Evolutionary conservation across 352 stramenopile species (phyloP).

Genomic region (Blastocystis hominis): DNA sequence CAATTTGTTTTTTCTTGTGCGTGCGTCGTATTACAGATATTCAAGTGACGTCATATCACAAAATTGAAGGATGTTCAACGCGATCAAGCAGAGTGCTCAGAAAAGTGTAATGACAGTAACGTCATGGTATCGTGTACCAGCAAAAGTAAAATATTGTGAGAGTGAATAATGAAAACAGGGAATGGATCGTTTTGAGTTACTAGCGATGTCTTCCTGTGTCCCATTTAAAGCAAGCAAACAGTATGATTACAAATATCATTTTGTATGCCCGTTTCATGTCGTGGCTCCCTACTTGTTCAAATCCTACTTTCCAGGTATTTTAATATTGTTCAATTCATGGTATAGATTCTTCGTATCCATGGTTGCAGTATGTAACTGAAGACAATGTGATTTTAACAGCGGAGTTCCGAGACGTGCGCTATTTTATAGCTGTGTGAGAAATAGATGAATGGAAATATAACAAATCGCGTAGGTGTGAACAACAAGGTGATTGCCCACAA

Average conservation of each 20-base stretch:
- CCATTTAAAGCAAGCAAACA: constrained; percentile 1
- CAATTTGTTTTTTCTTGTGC: not conserved
- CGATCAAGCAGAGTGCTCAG: not conserved
- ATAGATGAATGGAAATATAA: constrained; percentile 18
- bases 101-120: constrained; percentile 50
- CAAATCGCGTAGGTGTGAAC: constrained; percentile 49
- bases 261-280: constrained; percentile 51
- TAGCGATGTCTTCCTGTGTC: constrained; percentile 53
- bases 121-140: constrained; percentile 40
- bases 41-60: not conserved
- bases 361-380: constrained; percentile 45
- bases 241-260: constrained; percentile 56
- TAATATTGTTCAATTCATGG: not conserved
- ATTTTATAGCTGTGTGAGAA: not conserved
- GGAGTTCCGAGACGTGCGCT: constrained; percentile 43
- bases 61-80: not conserved
- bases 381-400: constrained; percentile 56
- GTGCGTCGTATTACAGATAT: not conserved
- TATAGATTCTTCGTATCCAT: constrained; percentile 31
- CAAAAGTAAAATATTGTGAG: not conserved
- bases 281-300: constrained; percentile 54
- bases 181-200: constrained; percentile 51
- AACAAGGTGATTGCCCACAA: constrained; percentile 29
- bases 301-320: constrained; percentile 44
- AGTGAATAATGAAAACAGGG: constrained; percentile 9